Base-by-base conservation (phyloP, 495 filamentous ascomycete species). In the Hapsidospora chrysogenum region DNA sequence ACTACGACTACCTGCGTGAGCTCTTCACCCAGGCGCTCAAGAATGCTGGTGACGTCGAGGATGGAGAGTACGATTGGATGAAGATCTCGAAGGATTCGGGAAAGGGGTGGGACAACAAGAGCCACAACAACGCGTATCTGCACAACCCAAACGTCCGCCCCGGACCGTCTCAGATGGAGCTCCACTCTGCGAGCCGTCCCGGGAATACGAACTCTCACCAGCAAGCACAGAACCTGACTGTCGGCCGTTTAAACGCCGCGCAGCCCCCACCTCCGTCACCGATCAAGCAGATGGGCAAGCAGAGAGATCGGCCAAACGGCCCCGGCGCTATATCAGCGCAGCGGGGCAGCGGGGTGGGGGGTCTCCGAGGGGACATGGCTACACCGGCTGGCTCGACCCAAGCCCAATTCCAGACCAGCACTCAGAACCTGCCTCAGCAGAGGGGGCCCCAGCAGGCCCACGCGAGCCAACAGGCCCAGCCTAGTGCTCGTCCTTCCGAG, bases 21-120 rank as follows among this genome's bases (percentile, higher is more conserved):
- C 74, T 99, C 20, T 86, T 99, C 64, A 92, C 89, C 2, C 80
- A 92, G 56, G 84, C 89, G n/a, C 68, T 96, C 29, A 92, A 94
- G 68, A 82, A 84, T 42, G 80, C 80, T 4, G 85, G 86, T 26
- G 85, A 92, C 44, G 79, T 95, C 9, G 89, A 99, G 47, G 89
- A 99, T 63, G 89, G 92, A 40, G 92, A 99, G 51, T 99, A 96
- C 53, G 89, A 99, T 57, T 99, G 89, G 89, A 95, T 96, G 92
- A 95, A 94, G 69, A 66, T 92, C 38, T 89, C 84, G 66, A 92
- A 92, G 53, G 86, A 85, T 41, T 50, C 52, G 17, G 37, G 44
- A 13, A 80, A 85, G 48, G 85, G 84, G 25, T 92, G 82, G 83
- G 87, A 96, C 59, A 81, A 80, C 47, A 92, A 92, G 64, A 27